These are phyloP conservation scores for Lepidium aucheri DNA, from an alignment of 345 rosid genomes.

Conservation along the genomic window DNA sequence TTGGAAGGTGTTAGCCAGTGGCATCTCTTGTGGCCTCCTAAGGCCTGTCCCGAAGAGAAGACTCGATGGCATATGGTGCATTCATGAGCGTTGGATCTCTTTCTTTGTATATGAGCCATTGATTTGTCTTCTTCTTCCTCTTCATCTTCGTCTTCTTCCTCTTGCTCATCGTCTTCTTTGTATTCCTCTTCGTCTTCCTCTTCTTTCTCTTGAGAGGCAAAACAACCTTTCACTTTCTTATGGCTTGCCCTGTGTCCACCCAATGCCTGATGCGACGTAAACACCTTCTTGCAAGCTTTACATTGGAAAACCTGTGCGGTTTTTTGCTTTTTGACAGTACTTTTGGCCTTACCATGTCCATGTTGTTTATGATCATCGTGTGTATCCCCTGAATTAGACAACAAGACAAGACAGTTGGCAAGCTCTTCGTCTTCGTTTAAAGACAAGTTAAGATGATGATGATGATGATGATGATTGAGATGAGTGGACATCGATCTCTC, in stretches of 20 bases:
- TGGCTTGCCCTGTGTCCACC: slow-evolving; percentile 99
- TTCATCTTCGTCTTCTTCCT: slow-evolving; percentile 23
- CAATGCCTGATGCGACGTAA: slow-evolving; percentile 95
- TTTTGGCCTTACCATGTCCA: slow-evolving; percentile 21
- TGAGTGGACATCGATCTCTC: slow-evolving; percentile 15
- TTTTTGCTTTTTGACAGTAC: slow-evolving; percentile 37
- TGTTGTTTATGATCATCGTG: slow-evolving; percentile 22
- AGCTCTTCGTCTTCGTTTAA: slow-evolving; percentile 88
- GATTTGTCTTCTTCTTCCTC: slow-evolving; percentile 18
- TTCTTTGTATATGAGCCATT: slow-evolving; percentile 8
- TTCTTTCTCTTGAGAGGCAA: slow-evolving; percentile 44
- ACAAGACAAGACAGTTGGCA: slow-evolving; percentile 84
- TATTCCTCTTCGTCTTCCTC: slow-evolving; percentile 24
- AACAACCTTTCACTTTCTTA: slow-evolving; percentile 97
- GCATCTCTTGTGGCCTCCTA: slow-evolving; percentile 97
- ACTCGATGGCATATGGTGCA: slow-evolving; percentile 91
- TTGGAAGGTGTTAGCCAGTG: slow-evolving; percentile 84
- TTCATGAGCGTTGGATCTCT: slow-evolving; percentile 66
- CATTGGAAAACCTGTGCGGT: slow-evolving; percentile 56
- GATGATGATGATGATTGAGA: not conserved
- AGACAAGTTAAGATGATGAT: slow-evolving; percentile 26
- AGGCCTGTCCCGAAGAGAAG: slow-evolving; percentile 90
- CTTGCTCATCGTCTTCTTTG: slow-evolving; percentile 21
- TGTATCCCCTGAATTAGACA: slow-evolving; percentile 63
- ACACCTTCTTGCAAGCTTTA: slow-evolving; percentile 96